Base-by-base conservation (phyloP, 2,329 filamentous ascomycete genomes). In the Zymoseptoria passerinii region DNA sequence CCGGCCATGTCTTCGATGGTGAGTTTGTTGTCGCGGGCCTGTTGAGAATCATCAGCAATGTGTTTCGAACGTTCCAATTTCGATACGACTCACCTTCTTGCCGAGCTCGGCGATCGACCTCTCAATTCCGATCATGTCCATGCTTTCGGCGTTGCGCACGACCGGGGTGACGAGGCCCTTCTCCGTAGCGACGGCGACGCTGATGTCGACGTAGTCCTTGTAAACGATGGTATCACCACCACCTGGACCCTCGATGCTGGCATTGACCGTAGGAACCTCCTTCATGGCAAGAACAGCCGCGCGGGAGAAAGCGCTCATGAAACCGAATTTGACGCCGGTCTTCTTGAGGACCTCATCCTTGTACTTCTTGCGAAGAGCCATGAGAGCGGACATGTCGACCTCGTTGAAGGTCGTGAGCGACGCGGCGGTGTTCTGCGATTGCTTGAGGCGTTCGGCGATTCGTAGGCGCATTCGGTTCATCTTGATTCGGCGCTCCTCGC, bases 401-500 rank as follows among this genome's bases (percentile, higher is more conserved):
- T 97, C 92, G 76, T 99, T 96, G 83, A 99, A 99, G 27, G 94
- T 99, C 52, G 94, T 97, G 55, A 99, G 81, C 3, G 94, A 96
- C 50, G 94, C 94, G 54, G 94, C 92, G 1, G 94, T 97, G 79
- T 99, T 99, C 74, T 99, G 94, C 19, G 94, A 97, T 75, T 99
- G 94, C 84, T 99, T 99, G 65, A 99, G 83, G 67, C 94, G 91
- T 80, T 99, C 94, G 54, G 94, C 90, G 67, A 97, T 99, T 62
- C 94, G 87, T 61, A 97, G 84, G 65, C 94, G 91, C 94, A 99
- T 99, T 65, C 94, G 90, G 81, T 97, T 97, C 94, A 99, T 99
- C 83, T 99, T 99, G 70, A 97, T 90, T 61, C 91, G 85, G 64
- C 90, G 87, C 80, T 99, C 92, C 67, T 94, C 90, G 58, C 92